Evolutionary conservation across 2,329 filamentous ascomycete species (phyloP).

Genomic region (Lachnellula subtilissima): DNA sequence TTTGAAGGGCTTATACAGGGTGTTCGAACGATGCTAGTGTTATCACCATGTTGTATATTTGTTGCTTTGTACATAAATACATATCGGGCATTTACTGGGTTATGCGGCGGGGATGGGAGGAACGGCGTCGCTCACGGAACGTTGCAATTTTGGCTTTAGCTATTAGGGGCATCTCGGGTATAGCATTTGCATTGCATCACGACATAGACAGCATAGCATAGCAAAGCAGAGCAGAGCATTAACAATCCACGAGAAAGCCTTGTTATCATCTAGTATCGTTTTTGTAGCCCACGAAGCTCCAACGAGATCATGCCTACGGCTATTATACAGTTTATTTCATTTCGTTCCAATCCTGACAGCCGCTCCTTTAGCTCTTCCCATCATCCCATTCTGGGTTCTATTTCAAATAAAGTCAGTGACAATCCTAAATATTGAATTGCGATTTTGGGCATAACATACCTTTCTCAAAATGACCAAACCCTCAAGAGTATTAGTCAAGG

Average conservation of each 20-base stretch:
- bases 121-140: not conserved
- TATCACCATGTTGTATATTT: not conserved
- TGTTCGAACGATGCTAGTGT: constrained; percentile 85
- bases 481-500: constrained; percentile 84
- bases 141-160: not conserved
- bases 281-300: constrained; percentile 19
- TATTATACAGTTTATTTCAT: constrained; percentile 33
- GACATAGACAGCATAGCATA: not conserved
- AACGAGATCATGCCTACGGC: constrained; percentile 22
- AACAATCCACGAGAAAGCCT: constrained; percentile 3
- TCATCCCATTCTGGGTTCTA: constrained; percentile 54
- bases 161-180: not conserved
- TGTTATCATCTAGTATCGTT: constrained; percentile 26
- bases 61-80: not conserved
- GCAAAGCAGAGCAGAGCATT: not conserved
- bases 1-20: constrained; percentile 84
- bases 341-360: constrained; percentile 13
- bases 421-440: not conserved
- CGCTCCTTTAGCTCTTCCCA: constrained; percentile 36
- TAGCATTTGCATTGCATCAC: not conserved
- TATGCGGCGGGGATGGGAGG: not conserved
- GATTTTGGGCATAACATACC: constrained; percentile 51
- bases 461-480: constrained; percentile 95
- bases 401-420: constrained; percentile 7
- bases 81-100: not conserved